A percentile compares a stretch with the other conserved stretches of the same genome.
Conservation (phyloP, 208 protist genomes). For the Acanthamoeba lugdunensis region DNA sequence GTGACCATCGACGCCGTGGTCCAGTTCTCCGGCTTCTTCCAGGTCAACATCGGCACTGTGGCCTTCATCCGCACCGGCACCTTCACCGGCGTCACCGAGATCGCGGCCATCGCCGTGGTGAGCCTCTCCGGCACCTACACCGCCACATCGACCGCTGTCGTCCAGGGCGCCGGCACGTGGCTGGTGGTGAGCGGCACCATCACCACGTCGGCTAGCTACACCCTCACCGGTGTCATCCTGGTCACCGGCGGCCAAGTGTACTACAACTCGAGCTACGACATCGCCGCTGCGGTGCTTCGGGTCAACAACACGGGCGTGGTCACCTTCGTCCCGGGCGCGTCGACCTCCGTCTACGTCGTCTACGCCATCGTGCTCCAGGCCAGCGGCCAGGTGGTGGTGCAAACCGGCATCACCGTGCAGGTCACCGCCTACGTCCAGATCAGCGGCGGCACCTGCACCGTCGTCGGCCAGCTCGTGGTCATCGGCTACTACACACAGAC, state of each 20-base stretch:
- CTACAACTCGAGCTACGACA: slow-evolving; percentile 22
- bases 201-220: slow-evolving; percentile 32
- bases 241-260: neutral
- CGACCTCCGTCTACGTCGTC: neutral
- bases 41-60: neutral
- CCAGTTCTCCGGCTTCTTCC: neutral
- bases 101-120: slow-evolving; percentile 10
- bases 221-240: neutral
- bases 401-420: neutral
- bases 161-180: slow-evolving; percentile 1
- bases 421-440: neutral
- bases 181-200: slow-evolving; percentile 45
- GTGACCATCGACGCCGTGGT: neutral
- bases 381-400: slow-evolving; percentile 11
- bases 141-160: neutral
- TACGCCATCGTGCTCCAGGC: slow-evolving; percentile 5
- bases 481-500: slow-evolving; percentile 18
- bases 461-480: slow-evolving; percentile 14
- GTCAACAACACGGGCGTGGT: slow-evolving; percentile 7
- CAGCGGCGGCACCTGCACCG: slow-evolving; percentile 48
- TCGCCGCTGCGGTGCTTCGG: neutral
- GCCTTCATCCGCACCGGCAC: neutral
- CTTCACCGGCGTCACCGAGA: slow-evolving; percentile 8
- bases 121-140: slow-evolving; percentile 43
- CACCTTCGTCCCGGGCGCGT: neutral